Evolutionary conservation across 768 basidiomycete genomes (phyloP).

Genomic region (Suillus decipiens): DNA sequence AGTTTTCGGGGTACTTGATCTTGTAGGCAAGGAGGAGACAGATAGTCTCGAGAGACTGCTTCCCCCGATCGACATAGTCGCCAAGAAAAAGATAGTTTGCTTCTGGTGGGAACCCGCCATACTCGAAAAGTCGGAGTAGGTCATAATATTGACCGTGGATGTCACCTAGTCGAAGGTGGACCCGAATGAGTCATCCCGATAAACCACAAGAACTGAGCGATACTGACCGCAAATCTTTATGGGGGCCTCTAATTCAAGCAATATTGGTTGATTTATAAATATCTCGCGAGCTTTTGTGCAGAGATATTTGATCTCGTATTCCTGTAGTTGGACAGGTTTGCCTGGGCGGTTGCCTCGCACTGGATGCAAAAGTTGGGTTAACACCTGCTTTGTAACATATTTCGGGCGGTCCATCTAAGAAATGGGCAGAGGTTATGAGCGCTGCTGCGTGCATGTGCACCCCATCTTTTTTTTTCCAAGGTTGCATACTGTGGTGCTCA

Average conservation of each 20-base stretch:
- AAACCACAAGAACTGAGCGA: constrained; percentile 19
- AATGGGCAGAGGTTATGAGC: constrained; percentile 6
- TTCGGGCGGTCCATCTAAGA: constrained; percentile 3
- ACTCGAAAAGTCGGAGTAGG: constrained; percentile 95
- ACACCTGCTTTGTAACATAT: constrained; percentile 6
- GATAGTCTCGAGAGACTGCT: constrained; percentile 99
- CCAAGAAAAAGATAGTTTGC: constrained; percentile 99
- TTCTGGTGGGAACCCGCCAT: constrained; percentile 99
- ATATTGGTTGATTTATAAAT: constrained; percentile 98
- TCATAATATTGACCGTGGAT: constrained; percentile 99
- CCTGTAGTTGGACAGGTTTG: constrained; percentile 95
- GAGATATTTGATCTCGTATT: constrained; percentile 99
- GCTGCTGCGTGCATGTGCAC: constrained; percentile 4
- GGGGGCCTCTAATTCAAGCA: constrained; percentile 96
- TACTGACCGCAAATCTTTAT: constrained; percentile 98
- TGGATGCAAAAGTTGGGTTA: constrained; percentile 36
- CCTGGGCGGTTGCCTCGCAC: constrained; percentile 98
- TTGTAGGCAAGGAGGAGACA: constrained; percentile 99
- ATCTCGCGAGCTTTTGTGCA: constrained; percentile 99
- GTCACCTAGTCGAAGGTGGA: constrained; percentile 63
- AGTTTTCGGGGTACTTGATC: constrained; percentile 99
- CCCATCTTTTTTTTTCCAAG: constrained; percentile 14
- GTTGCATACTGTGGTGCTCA: constrained; percentile 9
- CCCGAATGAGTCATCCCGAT: constrained; percentile 26
- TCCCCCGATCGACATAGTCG: constrained; percentile 99